A percentile compares a stretch with the other conserved stretches of the same genome.
Conservation (phyloP, 768 basidiomycete species). For the Inosperma sp. region DNA sequence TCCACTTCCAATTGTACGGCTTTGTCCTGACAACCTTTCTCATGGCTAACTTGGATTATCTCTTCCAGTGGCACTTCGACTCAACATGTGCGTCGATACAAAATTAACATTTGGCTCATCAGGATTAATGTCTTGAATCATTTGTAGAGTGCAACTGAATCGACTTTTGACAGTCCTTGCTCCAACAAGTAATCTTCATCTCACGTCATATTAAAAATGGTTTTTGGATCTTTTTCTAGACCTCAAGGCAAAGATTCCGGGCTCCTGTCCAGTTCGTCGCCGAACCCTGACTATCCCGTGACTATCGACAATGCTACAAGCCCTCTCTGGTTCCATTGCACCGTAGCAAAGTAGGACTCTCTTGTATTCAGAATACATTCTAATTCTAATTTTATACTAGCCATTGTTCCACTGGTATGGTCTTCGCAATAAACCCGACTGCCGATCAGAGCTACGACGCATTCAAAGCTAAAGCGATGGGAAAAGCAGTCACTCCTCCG, state of each 20-base stretch:
- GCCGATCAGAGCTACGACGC: conserved; percentile 38
- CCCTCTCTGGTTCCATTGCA: conserved; percentile 56
- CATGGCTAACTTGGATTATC: neutral
- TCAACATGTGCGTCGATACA: conserved; percentile 20
- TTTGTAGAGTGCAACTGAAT: conserved; percentile 37
- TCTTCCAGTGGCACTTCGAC: conserved; percentile 33
- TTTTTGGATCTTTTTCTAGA: conserved; percentile 11
- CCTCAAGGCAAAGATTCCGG: conserved; percentile 41
- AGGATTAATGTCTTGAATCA: neutral
- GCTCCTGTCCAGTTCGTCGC: conserved; percentile 35
- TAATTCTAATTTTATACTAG: conserved; percentile 17
- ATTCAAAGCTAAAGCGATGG: conserved; percentile 34
- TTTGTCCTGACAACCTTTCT: neutral
- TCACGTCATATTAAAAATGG: too few relatives aligned
- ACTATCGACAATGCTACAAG: conserved; percentile 31
- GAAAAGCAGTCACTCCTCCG: conserved; percentile 12
- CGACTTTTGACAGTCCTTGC: conserved; percentile 37
- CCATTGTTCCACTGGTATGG: conserved; percentile 50
- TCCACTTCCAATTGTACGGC: conserved; percentile 45
- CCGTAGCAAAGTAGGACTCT: conserved; percentile 29
- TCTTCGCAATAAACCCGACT: conserved; percentile 52
- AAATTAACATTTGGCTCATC: neutral
- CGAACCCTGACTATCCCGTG: conserved; percentile 34
- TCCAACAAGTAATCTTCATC: conserved; percentile 25
- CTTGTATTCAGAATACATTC: neutral